Base-by-base conservation (phyloP, 768 basidiomycete species). In the Boletus vinaceobasis region DNA sequence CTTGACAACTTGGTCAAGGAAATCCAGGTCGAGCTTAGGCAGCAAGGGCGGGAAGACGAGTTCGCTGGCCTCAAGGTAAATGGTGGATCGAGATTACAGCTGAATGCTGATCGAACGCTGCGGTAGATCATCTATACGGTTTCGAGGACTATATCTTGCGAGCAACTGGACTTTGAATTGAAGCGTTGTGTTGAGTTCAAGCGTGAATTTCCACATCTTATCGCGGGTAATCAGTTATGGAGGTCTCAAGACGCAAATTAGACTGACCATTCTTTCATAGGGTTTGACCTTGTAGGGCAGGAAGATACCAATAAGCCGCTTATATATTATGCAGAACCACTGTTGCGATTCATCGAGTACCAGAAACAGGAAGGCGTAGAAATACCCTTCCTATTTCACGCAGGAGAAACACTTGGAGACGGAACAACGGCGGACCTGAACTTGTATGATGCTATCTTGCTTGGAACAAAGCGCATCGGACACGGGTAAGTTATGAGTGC, bases 401-500 rank as follows among this genome's bases (percentile, higher is more conserved):
- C 79, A 0, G 79, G 80, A 7, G 78, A 80, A 62, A 80, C 79
- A 0, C 66, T 78, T 7, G 74, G 77, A 0, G 79, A 80, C 57
- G 79, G 79, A 13, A 67, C 67, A 9, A 53, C 60, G 13, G 72
- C 73, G n/a, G 78, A 80, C 46, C 60, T 73, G 56, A 79, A 80
- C 53, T 57, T 80, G 48, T 78, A 74, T 55, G 79, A 80, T 56
- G 79, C 79, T 4, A 70, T 80, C 33, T 65, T 80, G 31, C 66
- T 80, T n/a, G 79, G 75, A 3, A 77, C 79, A 21, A 79, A 75
- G 60, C 71, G 79, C 23, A 80, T 80, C 31, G 79, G 79, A 1
- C 78, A 80, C 53, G 79, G 77, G 76, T 77, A 43, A 32, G 72
- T 13, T 44, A 26, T 31, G 31, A 23, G 9, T 31, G 50, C 14